Evolutionary conservation across 2,329 filamentous ascomycete species (phyloP).

Genomic region (Rugonectria rugulosa): DNA sequence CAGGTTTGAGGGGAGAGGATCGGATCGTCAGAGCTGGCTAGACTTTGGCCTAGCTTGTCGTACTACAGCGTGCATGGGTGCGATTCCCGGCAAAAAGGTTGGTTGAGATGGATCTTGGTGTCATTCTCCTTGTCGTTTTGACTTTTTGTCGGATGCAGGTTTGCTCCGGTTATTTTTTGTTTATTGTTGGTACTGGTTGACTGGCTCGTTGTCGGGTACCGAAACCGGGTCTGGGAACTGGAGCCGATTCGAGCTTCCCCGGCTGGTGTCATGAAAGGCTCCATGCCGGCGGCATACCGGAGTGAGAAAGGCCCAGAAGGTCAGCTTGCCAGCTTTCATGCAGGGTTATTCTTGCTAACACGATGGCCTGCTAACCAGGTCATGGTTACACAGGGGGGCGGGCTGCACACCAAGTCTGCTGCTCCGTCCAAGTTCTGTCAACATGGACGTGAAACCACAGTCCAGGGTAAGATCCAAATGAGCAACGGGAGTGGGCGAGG

Average conservation of each 20-base stretch:
- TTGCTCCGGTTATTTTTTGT: constrained; percentile 15
- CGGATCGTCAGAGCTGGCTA: constrained; percentile 20
- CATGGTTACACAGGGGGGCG: no score
- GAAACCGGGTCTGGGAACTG: constrained; percentile 16
- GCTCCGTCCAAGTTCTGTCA: no score
- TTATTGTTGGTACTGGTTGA: constrained; percentile 23
- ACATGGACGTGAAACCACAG: no score
- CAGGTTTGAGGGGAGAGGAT: no score
- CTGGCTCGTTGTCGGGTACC: constrained; percentile 24
- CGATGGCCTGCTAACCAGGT: background rate
- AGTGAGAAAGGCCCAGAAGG: constrained; percentile 3
- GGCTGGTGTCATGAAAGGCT: constrained; percentile 17
- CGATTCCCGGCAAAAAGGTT: no score
- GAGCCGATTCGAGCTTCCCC: constrained; percentile 16
- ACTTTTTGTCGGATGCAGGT: constrained; percentile 2
- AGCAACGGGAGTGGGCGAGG: no score
- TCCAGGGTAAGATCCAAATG: no score
- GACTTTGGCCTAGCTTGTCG: no score
- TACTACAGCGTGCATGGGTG: no score
- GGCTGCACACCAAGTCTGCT: no score
- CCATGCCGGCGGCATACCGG: constrained; percentile 8
- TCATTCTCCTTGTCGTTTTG: constrained; percentile 13
- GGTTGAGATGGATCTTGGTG: constrained; percentile 17
- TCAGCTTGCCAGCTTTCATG: no score
- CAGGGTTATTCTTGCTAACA: background rate